Evolutionary conservation across 225 moss, liverwort and hornwort genomes (phyloP), one percentile per base, ranked within the genome.

Genomic region (Sphagnum tenellum): DNA sequence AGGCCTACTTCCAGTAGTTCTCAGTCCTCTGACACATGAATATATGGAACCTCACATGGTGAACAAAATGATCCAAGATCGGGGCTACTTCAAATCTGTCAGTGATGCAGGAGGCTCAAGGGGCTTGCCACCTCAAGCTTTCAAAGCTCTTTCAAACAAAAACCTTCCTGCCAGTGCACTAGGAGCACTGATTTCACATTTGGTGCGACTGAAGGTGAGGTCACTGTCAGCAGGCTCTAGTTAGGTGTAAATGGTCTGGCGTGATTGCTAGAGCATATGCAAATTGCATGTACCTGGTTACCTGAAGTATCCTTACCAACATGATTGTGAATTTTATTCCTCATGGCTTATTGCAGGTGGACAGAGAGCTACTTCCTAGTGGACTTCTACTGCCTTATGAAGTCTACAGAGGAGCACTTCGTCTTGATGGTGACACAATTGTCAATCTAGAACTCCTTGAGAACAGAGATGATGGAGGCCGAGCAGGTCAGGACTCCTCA

Each of bases 361-460:
- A 85, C 64, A 76, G 71, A 48, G 92, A 92, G 74, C 72, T 94
- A 47, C 77, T 94, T 51, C 88, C 88, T 66, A 87, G 90, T 69
- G 94, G 94, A 59, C 74, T 89, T 61, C 77, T 94, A 67, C 84
- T 82, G 65, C 61, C 90, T 0, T 94, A 94, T 54, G 94, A 94
- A 83, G 84, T 94, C 57, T 94, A 82, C 70, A 86, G 83, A 63
- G 94, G 94, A 55, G 90, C 90, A 55, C 83, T 94, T 59, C 81
- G 89, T 48, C 79, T 94, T 60, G 94, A 94, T 76, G 90, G 94
- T 7, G 90, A 89, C 77, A 90, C 94, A 50, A 79, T 94, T 64
- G 76, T 78, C 64, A 94, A 94, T 58, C 77, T 94, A 69, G 94
- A 94, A 75, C 87, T 94, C 71, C 86, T 94, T 0, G 89, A 94